These are phyloP conservation scores for Lachnellula arida DNA, from an alignment of 2,329 filamentous ascomycete genomes.

Conservation along the genomic window DNA sequence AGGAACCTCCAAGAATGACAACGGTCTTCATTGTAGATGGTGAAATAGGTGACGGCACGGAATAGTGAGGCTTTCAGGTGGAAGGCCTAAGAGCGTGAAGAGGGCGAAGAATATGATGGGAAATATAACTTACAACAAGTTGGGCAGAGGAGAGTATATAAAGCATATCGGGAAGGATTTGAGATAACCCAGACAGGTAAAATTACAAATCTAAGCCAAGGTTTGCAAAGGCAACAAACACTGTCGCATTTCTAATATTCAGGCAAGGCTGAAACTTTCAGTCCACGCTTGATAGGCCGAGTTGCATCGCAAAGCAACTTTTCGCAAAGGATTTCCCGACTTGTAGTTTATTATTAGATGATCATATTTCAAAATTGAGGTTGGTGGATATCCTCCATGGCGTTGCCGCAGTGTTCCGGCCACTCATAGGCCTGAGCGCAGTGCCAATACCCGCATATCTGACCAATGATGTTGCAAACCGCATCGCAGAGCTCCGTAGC, in stretches of 20 bases:
- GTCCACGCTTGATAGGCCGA: too few species aligned
- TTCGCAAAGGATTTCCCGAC: too few species aligned
- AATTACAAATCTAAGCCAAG: constrained; percentile 1
- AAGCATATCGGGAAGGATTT: constrained; percentile 4
- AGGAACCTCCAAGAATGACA: constrained; percentile 33
- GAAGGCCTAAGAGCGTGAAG: not conserved
- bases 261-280: too few species aligned
- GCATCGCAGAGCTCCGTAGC: not conserved
- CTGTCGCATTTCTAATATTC: too few species aligned
- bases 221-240: not conserved
- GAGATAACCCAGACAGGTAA: not conserved
- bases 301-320: too few species aligned
- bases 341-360: too few species aligned
- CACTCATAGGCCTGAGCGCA: not conserved
- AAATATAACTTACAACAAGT: too few species aligned
- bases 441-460: constrained; percentile 5
- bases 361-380: too few species aligned
- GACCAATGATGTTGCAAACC: constrained; percentile 5
- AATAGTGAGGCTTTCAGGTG: constrained; percentile 6
- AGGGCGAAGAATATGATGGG: too few species aligned
- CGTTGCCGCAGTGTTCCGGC: too few species aligned
- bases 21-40: constrained; percentile 27
- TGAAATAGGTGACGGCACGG: not conserved
- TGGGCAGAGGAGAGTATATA: constrained; percentile 3
- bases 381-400: too few species aligned